These are phyloP conservation scores for Hondaea fermentalgiana DNA, from an alignment of 108 stramenopile genomes.

Conservation along the genomic window DNA sequence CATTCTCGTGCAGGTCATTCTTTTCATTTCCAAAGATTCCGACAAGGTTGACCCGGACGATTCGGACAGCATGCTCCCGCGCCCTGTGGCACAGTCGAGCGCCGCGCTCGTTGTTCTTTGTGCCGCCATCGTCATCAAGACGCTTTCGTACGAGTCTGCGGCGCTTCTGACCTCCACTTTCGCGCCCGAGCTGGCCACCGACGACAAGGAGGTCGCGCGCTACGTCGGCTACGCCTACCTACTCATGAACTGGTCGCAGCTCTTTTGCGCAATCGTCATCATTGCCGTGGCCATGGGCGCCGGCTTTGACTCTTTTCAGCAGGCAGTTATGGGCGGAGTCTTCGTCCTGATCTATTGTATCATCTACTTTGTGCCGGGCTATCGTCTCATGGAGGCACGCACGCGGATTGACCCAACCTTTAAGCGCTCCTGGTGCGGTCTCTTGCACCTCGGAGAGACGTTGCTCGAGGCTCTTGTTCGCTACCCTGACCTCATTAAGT, in stretches of 20 bases:
- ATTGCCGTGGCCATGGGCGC: not conserved
- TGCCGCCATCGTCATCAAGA: not conserved
- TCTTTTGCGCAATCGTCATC: not conserved
- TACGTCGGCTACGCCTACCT: not conserved
- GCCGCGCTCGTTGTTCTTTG: not conserved
- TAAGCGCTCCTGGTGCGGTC: not conserved
- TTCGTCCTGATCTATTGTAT: not conserved
- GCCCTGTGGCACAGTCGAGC: not conserved
- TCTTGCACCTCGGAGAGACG: not conserved
- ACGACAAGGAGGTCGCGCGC: not conserved
- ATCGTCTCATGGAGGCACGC: not conserved
- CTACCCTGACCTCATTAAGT: not conserved
- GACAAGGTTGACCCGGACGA: not conserved
- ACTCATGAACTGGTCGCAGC: not conserved
- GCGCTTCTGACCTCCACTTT: not conserved
- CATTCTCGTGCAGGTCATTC: not conserved
- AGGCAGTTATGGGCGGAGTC: not conserved
- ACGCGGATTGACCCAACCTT: not conserved
- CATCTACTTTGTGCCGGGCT: not conserved
- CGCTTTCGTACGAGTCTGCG: not conserved
- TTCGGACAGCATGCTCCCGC: not conserved
- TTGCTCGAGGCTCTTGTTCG: not conserved
- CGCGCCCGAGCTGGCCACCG: slow-evolving; percentile 2
- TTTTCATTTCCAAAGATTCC: not conserved
- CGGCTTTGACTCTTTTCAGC: not conserved